Base-by-base conservation (phyloP, 1,284 basidiomycete genomes). In the Xerocomus tenax region DNA sequence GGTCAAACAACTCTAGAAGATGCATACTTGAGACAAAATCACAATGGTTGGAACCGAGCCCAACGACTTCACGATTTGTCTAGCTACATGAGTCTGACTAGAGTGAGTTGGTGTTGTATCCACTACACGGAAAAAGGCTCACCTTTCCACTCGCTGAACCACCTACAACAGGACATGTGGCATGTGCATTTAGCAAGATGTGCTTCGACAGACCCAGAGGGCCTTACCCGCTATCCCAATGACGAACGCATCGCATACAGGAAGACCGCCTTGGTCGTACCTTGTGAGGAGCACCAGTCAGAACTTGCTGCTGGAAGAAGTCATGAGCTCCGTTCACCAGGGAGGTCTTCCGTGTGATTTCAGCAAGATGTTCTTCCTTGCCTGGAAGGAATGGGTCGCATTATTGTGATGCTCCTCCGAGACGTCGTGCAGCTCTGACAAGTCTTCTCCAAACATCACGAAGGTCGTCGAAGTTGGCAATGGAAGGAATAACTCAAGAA, bases 121-220 rank as follows among this genome's bases (percentile, higher is more conserved):
- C 38, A 28, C 28, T 26, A 26, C 26, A 25, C 9, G 48, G 42
- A 47, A 18, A 3, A 19, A 46, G 32, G 16, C 72, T 58, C 51
- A 91, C 92, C 81, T 97, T 96, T 48, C 94, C 95, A 57, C 89
- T 92, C 0, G 92, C 91, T 57, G 87, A 91, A 1, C 94, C 94
- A 49, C 93, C 85, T 87, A 54, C 3, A 48, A 51, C 2, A 47
- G 18, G 54, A 39, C 38, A 41, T 32, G 40, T 43, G 40, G 10
- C 28, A 29, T 12, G 28, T 29, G 19, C 42, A 30, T 52, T 61
- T 35, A 48, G 49, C 43, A 28, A 49, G 50, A n/a, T 38, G 55
- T 56, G 2, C 67, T 66, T 60, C 71, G 67, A 41, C 64, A 66
- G 6, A 71, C 69, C 45, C 57, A 73, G 63, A 66, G n/a, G 18